Conservation (phyloP, 2,329 filamentous ascomycete species). For the Bipolaris gigantea region DNA sequence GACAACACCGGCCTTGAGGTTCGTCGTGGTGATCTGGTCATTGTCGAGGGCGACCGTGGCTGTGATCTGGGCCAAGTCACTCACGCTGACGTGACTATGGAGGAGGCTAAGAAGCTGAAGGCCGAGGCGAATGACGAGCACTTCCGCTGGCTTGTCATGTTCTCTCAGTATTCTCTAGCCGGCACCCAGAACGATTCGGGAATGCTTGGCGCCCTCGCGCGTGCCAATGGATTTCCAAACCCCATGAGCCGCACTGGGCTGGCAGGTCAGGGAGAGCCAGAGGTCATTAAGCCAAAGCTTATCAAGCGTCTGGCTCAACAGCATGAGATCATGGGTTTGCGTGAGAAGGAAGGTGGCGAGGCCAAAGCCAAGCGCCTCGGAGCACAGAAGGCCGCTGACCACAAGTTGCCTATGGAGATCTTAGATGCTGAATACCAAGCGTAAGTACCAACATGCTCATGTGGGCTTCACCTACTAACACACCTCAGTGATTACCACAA, state of each 20-base stretch:
- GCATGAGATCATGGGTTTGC: constrained; percentile 84
- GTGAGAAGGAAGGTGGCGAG: constrained; percentile 96
- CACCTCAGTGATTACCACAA: constrained; percentile 90
- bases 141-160: constrained; percentile 99
- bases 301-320: constrained; percentile 93
- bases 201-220: constrained; percentile 50
- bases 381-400: constrained; percentile 94
- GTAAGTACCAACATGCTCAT: constrained; percentile 59
- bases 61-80: constrained; percentile 94
- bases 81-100: constrained; percentile 83
- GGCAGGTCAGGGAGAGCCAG: constrained; percentile 48
- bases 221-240: constrained; percentile 38
- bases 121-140: constrained; percentile 93
- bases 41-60: constrained; percentile 94
- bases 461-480: constrained; percentile 27
- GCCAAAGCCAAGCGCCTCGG: constrained; percentile 96
- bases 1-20: constrained; percentile 91
- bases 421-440: constrained; percentile 98
- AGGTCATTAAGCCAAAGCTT: constrained; percentile 84
- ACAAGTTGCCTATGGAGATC: constrained; percentile 96
- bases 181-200: constrained; percentile 50
- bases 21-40: constrained; percentile 89
- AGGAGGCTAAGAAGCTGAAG: constrained; percentile 84
- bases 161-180: constrained; percentile 64
- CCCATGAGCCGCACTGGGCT: constrained; percentile 52